Percentiles rank a stretch among this genome's conserved stretches.
Conservation (phyloP, 257 asterid species). For the Solanum bulbocastanum region DNA sequence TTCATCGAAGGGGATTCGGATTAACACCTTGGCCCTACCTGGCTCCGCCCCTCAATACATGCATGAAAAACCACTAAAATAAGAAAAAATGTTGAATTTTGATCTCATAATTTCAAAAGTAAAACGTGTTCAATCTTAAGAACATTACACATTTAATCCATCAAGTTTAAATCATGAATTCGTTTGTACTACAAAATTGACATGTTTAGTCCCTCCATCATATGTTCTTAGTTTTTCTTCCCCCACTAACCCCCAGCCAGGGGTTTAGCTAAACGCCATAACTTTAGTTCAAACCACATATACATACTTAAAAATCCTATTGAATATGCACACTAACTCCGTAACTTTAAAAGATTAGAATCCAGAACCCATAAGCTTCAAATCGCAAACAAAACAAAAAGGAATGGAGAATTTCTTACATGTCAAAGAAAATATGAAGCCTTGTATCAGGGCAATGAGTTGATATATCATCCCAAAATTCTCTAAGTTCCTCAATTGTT, state of each 20-base stretch:
- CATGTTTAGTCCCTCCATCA: not conserved
- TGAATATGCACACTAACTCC: not conserved
- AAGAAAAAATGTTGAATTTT: not conserved
- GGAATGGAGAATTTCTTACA: constrained; percentile 29
- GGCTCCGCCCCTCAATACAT: not conserved
- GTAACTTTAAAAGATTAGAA: not conserved
- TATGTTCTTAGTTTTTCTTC: not conserved
- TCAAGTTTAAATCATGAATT: not conserved
- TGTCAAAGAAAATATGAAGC: constrained; percentile 90
- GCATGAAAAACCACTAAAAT: not conserved
- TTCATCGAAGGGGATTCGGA: not conserved
- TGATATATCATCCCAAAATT: constrained; percentile 79
- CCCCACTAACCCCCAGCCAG: not conserved
- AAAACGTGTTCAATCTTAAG: not conserved
- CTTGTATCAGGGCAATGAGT: constrained; percentile 57
- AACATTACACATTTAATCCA: not conserved
- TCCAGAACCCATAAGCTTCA: not conserved
- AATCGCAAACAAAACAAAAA: not conserved
- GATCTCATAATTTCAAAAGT: not conserved
- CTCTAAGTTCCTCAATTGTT: constrained; percentile 22
- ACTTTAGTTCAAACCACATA: not conserved
- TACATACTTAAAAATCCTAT: not conserved
- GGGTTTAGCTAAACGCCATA: not conserved
- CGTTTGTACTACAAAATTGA: not conserved
- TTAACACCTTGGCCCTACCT: not conserved